Conservation (phyloP, 352 stramenopile genomes). For the Phytophthora capsici region DNA sequence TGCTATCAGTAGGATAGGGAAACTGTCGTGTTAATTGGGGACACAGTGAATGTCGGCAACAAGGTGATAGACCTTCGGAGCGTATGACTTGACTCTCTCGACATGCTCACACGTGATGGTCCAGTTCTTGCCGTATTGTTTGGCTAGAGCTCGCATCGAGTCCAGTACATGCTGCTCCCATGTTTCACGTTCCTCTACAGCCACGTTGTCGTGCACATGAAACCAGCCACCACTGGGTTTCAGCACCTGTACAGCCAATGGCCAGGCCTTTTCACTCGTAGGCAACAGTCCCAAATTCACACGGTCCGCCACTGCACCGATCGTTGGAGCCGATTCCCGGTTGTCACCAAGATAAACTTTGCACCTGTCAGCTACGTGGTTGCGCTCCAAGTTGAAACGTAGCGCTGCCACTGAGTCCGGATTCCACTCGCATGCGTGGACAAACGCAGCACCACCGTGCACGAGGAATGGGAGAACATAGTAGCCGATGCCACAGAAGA, state of each 20-base stretch:
- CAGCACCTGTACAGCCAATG: conserved; percentile 91
- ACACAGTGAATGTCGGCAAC: conserved; percentile 86
- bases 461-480: conserved; percentile 96
- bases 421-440: conserved; percentile 97
- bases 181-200: conserved; percentile 74
- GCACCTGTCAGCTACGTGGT: conserved; percentile 87
- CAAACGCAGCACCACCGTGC: conserved; percentile 86
- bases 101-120: conserved; percentile 85
- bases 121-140: conserved; percentile 64
- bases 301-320: conserved; percentile 87
- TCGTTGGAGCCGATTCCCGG: conserved; percentile 69
- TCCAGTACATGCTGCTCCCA: conserved; percentile 78
- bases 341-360: conserved; percentile 92
- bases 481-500: conserved; percentile 98
- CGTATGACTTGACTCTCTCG: conserved; percentile 93
- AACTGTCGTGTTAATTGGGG: conserved; percentile 5
- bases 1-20: no score
- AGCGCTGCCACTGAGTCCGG: conserved; percentile 92
- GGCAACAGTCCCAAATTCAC: conserved; percentile 96
- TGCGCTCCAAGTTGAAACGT: conserved; percentile 91
- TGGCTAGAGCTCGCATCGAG: conserved; percentile 57
- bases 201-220: conserved; percentile 97
- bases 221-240: conserved; percentile 92
- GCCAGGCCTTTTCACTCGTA: conserved; percentile 95
- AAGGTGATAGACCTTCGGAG: conserved; percentile 89